Evolutionary conservation across 768 basidiomycete genomes (phyloP).

Genomic region (Agaricus blazei): DNA sequence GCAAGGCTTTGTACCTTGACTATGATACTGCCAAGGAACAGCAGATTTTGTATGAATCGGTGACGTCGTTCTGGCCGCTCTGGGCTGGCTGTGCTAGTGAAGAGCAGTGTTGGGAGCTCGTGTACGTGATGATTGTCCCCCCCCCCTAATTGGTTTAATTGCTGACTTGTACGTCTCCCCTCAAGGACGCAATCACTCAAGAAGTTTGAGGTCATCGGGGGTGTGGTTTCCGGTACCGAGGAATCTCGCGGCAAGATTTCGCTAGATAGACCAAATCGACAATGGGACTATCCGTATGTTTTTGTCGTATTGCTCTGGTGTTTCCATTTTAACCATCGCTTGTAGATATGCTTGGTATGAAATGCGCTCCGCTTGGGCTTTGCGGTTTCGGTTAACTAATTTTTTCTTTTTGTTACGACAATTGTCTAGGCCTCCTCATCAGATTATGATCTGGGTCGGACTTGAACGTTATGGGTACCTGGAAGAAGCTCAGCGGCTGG

Average conservation of each 20-base stretch:
- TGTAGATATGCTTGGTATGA: slow-evolving; percentile 62
- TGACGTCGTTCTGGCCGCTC: slow-evolving; percentile 93
- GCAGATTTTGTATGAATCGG: slow-evolving; percentile 93
- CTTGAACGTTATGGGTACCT: slow-evolving; percentile 93
- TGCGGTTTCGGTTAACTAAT: too few species aligned
- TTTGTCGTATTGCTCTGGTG: slow-evolving; percentile 4
- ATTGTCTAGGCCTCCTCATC: slow-evolving; percentile 80
- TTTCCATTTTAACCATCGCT: slow-evolving; percentile 13
- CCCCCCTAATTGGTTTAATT: background rate
- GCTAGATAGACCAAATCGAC: slow-evolving; percentile 92
- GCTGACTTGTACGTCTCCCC: slow-evolving; percentile 11
- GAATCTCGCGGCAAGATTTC: slow-evolving; percentile 95
- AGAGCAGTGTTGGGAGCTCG: slow-evolving; percentile 88
- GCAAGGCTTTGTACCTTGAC: slow-evolving; percentile 90
- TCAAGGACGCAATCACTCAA: slow-evolving; percentile 75
- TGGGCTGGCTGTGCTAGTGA: slow-evolving; percentile 99
- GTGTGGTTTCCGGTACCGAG: slow-evolving; percentile 94
- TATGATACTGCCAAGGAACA: slow-evolving; percentile 90
- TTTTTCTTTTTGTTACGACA: background rate
- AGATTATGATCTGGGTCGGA: slow-evolving; percentile 98
- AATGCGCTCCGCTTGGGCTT: too few species aligned
- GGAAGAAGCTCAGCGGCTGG: slow-evolving; percentile 87
- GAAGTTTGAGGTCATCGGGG: slow-evolving; percentile 96
- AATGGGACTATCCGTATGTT: slow-evolving; percentile 96
- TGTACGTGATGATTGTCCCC: slow-evolving; percentile 51